Percentiles rank a stretch among this genome's conserved stretches.
Conservation (phyloP, 176 grass and related monocot genomes). For the Hsuehochloa calcarea region DNA sequence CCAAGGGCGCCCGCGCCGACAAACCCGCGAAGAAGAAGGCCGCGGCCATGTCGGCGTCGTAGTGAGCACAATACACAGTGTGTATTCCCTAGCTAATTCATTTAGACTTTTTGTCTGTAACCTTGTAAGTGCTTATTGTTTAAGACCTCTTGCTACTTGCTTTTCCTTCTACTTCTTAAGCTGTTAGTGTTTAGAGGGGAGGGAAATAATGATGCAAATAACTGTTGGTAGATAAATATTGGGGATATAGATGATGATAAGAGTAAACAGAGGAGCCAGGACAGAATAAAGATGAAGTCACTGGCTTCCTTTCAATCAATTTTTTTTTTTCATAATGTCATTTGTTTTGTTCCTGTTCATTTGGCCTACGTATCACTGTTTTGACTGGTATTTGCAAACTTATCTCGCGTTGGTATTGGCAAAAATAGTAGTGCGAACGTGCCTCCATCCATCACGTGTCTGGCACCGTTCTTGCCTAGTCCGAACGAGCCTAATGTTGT, state of each 20-base stretch:
- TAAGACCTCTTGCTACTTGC: slow-evolving; percentile 29
- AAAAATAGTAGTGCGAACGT: too few relatives aligned
- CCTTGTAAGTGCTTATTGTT: slow-evolving; percentile 41
- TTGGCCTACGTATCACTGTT: background rate
- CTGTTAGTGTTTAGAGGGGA: slow-evolving; percentile 33
- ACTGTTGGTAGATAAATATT: slow-evolving; percentile 39
- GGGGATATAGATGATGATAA: slow-evolving; percentile 50
- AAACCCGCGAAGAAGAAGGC: slow-evolving; percentile 52
- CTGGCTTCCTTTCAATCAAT: slow-evolving; percentile 42
- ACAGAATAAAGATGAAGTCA: slow-evolving; percentile 63
- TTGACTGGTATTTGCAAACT: too few relatives aligned
- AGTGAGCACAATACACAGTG: slow-evolving; percentile 32
- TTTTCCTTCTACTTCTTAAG: background rate
- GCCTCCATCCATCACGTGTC: too few relatives aligned
- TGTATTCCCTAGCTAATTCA: slow-evolving; percentile 54
- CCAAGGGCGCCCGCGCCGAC: background rate
- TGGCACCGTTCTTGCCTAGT: too few relatives aligned
- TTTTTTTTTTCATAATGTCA: slow-evolving; percentile 28
- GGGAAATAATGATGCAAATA: slow-evolving; percentile 45
- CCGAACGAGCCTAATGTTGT: accelerated
- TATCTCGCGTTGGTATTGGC: too few relatives aligned
- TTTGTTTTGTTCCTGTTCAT: slow-evolving; percentile 43
- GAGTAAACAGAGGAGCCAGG: slow-evolving; percentile 54
- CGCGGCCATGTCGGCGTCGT: slow-evolving; percentile 36
- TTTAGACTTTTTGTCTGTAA: slow-evolving; percentile 38